These are phyloP conservation scores for Microdochium bolleyi DNA, from an alignment of 2,329 filamentous ascomycete genomes.

Conservation along the genomic window DNA sequence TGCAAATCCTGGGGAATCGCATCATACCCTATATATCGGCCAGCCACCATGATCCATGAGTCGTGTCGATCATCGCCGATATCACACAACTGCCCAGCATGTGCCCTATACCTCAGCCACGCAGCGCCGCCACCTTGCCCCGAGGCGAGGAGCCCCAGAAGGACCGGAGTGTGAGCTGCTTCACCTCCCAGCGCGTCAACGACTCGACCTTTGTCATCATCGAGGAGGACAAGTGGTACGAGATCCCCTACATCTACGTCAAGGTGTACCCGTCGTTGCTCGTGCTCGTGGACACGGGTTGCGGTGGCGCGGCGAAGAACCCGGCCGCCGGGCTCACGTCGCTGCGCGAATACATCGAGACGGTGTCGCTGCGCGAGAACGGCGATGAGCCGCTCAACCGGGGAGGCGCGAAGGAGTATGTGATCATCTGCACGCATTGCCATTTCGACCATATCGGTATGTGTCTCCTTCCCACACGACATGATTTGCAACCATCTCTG, in stretches of 20 bases:
- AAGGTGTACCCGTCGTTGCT: slow-evolving; percentile 28
- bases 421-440: slow-evolving; percentile 36
- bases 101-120: neutral
- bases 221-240: slow-evolving; percentile 32
- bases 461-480: neutral
- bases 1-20: too few species aligned
- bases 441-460: slow-evolving; percentile 33
- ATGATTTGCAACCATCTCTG: neutral
- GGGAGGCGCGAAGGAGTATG: slow-evolving; percentile 20
- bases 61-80: too few species aligned
- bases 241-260: slow-evolving; percentile 36
- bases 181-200: slow-evolving; percentile 19
- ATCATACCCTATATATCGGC: too few species aligned
- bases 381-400: slow-evolving; percentile 26
- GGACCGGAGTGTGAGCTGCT: neutral
- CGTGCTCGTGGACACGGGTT: slow-evolving; percentile 36
- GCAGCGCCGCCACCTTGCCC: neutral
- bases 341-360: slow-evolving; percentile 32
- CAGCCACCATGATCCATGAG: too few species aligned
- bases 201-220: slow-evolving; percentile 31
- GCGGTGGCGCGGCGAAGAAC: slow-evolving; percentile 23
- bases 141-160: neutral
- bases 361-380: slow-evolving; percentile 24
- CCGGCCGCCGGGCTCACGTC: slow-evolving; percentile 13
- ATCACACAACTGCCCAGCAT: neutral